Evolutionary conservation across 2,329 filamentous ascomycete genomes (phyloP), one percentile per base, ranked within the genome.

Genomic region (Colletotrichum truncatum): DNA sequence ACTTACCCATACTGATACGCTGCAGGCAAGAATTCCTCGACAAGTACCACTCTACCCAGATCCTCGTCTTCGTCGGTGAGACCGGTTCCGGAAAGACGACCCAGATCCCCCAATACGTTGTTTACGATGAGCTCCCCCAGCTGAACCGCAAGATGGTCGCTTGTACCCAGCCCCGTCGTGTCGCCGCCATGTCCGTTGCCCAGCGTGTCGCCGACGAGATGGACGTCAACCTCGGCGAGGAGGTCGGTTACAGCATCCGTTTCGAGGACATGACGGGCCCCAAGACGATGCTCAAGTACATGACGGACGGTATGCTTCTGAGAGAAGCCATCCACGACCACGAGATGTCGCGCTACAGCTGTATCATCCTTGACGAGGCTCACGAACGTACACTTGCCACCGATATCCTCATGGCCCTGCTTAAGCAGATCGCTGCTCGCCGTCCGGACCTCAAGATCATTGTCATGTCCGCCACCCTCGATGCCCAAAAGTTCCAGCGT

Each of bases 41-140:
- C 75, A 88, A 97, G 74, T 99, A 97, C 81, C 97, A 99, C 73
- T 89, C 91, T 73, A 93, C 91, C 23, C 96, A 99, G 81, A 98
- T 99, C 71, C 89, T 99, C 67, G 96, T 99, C 73, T 98, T 99
- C 74, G 96, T 99, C 69, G 96, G 96, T 83, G 96, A 99, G 85
- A 99, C 96, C 8, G 96, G 97, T 88, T 99, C 96, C 70, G 96
- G 96, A 82, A 99, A 99, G 84, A 99, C 96, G 4, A 99, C 96
- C 0, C 96, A 99, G 84, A 98, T 99, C 67, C 96, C 96, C 2
- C 96, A 99, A 78, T 99, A 98, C 78, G 95, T 99, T 70, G 89
- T 99, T 39, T 98, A 92, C 84, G 96, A 99, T 81, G 96, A 99
- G 79, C 87, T 98, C 30, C 95, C 96, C 25, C 93, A 98, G 73